Conservation (phyloP, 805 yeast genomes). For the Cyberlindnera euphorbiae region DNA sequence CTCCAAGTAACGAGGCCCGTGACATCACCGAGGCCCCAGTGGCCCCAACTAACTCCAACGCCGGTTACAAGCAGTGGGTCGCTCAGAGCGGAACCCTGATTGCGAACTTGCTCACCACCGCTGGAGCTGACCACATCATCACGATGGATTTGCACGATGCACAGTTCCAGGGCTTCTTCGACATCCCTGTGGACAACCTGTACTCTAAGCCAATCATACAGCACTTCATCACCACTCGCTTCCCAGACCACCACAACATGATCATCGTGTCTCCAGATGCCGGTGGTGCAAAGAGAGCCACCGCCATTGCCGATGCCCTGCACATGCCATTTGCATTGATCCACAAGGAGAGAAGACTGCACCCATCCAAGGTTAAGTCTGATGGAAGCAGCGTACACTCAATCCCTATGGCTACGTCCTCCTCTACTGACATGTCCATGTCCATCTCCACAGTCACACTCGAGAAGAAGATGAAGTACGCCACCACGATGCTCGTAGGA, state of each 20-base stretch:
- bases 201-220: constrained; percentile 85
- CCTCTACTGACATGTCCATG: constrained; percentile 5
- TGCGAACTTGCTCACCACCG: constrained; percentile 80
- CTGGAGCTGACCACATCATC: constrained; percentile 95
- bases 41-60: constrained; percentile 31
- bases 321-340: constrained; percentile 90
- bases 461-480: constrained; percentile 36
- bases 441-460: constrained; percentile 8
- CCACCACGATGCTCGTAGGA: constrained; percentile 94
- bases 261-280: constrained; percentile 97
- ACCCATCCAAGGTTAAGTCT: constrained; percentile 26
- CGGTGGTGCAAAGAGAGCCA: constrained; percentile 98
- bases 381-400: constrained; percentile 9
- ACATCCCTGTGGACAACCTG: constrained; percentile 91
- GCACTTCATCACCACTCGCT: constrained; percentile 70
- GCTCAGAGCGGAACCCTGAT: constrained; percentile 92
- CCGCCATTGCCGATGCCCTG: constrained; percentile 86
- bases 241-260: constrained; percentile 77
- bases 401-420: constrained; percentile 4
- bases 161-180: constrained; percentile 96
- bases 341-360: constrained; percentile 82
- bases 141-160: constrained; percentile 99
- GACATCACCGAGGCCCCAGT: constrained; percentile 11
- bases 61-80: constrained; percentile 90
- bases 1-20: constrained; percentile 7